phyloP scores from a whole-genome alignment of 2,329 filamentous ascomycete genomes.

The Fusarium torreyae region DNA sequence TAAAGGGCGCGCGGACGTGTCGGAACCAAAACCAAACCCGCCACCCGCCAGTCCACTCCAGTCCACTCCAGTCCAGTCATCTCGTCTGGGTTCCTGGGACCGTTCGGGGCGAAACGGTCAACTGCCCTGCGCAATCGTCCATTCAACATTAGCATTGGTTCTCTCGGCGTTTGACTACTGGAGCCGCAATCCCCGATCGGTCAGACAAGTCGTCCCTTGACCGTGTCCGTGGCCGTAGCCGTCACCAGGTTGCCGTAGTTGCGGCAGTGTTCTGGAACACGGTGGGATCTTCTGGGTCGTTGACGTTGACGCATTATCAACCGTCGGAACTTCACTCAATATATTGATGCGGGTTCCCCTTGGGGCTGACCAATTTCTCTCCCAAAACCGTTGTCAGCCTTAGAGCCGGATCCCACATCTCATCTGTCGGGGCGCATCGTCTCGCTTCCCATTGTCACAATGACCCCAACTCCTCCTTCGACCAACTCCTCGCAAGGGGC shows the following conservation, averaged over 20 bases:
- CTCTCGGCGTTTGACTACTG: conserved; percentile 21
- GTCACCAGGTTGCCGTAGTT: conserved; percentile 19
- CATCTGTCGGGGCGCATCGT: conserved; percentile 41
- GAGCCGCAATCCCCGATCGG: conserved; percentile 34
- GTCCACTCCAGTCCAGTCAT: neutral
- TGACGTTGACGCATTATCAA: conserved; percentile 11
- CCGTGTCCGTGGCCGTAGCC: too few relatives aligned
- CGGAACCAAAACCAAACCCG: conserved; percentile 29
- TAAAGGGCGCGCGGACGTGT: conserved; percentile 37
- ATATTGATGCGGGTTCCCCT: conserved; percentile 48
- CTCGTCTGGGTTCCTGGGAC: conserved; percentile 9
- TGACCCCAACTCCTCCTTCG: conserved; percentile 84
- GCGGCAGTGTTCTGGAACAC: conserved; percentile 31
- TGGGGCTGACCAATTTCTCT: conserved; percentile 38
- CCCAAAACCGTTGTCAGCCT: conserved; percentile 22
- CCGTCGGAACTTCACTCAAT: conserved; percentile 43
- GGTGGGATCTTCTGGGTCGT: conserved; percentile 19
- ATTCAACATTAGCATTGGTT: conserved; percentile 18
- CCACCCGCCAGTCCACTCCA: conserved; percentile 22
- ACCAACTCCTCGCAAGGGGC: conserved; percentile 82
- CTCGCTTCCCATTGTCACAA: conserved; percentile 56
- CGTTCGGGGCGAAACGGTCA: conserved; percentile 26
- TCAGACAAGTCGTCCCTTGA: conserved; percentile 23
- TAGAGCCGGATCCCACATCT: conserved; percentile 37
- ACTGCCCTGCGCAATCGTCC: conserved; percentile 5